A percentile compares a stretch with the other conserved stretches of the same genome.
Conservation (phyloP, 306 rosid species). For the Abrus precatorius region DNA sequence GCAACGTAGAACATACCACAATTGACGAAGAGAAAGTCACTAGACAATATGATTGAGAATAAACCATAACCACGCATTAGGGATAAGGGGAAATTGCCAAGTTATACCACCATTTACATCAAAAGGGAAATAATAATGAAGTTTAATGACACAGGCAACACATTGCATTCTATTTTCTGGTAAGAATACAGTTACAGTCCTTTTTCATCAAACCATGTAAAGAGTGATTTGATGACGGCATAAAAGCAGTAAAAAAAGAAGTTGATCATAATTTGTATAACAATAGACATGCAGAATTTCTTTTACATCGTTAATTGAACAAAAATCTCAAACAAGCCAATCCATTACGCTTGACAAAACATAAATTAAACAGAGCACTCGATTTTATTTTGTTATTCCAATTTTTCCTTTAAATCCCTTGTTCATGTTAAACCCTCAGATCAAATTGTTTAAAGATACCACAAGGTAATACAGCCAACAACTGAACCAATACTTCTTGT, state of each 20-base stretch:
- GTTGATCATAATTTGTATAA: background rate
- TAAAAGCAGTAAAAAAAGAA: background rate
- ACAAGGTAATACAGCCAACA: background rate
- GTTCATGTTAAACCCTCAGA: background rate
- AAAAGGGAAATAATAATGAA: background rate
- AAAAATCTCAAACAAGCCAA: slow-evolving; percentile 10
- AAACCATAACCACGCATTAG: background rate
- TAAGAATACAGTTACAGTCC: background rate
- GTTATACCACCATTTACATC: no score
- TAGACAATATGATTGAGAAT: background rate
- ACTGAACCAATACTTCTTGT: background rate
- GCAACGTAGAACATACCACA: background rate
- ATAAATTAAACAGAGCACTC: background rate
- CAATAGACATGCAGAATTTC: background rate
- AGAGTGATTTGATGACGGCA: background rate
- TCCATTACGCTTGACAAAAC: background rate
- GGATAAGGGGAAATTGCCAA: background rate
- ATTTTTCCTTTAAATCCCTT: background rate
- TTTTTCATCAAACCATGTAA: background rate
- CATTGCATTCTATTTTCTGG: background rate
- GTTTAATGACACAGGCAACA: background rate
- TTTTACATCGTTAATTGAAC: slow-evolving; percentile 4
- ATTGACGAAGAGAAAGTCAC: background rate
- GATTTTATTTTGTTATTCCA: background rate
- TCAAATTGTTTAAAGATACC: slow-evolving; percentile 1